Evolutionary conservation across 169 alveolate genomes (phyloP).

Genomic region (Besnoitia besnoiti): DNA sequence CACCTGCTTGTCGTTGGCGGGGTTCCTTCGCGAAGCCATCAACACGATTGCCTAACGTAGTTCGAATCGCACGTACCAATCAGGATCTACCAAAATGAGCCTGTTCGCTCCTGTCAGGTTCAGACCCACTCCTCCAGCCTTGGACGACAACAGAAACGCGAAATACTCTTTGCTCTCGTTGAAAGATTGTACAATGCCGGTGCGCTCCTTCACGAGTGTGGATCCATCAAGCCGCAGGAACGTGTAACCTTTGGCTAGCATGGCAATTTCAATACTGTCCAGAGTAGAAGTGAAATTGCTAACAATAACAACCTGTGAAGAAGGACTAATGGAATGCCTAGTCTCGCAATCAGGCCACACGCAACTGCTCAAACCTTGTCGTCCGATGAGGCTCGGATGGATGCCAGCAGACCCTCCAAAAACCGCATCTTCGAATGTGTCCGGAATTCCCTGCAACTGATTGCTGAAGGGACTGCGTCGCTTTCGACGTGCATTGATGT

Average conservation of each 20-base stretch:
- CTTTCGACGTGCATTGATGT: no score
- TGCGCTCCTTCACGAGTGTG: neutral
- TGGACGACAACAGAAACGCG: constrained; percentile 45
- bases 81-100: constrained; percentile 46
- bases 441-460: neutral
- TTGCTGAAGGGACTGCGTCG: neutral
- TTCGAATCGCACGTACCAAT: constrained; percentile 25
- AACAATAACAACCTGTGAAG: constrained; percentile 40
- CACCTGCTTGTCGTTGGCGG: constrained; percentile 64
- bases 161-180: neutral
- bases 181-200: constrained; percentile 21
- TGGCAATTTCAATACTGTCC: neutral
- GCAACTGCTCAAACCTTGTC: neutral
- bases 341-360: no score
- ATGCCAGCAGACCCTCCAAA: neutral
- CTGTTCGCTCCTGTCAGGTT: constrained; percentile 52
- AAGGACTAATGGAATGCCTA: neutral
- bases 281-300: constrained; percentile 44
- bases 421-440: neutral
- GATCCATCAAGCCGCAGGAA: constrained; percentile 52
- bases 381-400: neutral
- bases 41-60: neutral
- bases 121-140: constrained; percentile 56
- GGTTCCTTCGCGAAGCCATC: constrained; percentile 13
- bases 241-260: neutral